Base-by-base conservation (phyloP, 1,284 basidiomycete genomes). In the Takashimella koratensis region DNA sequence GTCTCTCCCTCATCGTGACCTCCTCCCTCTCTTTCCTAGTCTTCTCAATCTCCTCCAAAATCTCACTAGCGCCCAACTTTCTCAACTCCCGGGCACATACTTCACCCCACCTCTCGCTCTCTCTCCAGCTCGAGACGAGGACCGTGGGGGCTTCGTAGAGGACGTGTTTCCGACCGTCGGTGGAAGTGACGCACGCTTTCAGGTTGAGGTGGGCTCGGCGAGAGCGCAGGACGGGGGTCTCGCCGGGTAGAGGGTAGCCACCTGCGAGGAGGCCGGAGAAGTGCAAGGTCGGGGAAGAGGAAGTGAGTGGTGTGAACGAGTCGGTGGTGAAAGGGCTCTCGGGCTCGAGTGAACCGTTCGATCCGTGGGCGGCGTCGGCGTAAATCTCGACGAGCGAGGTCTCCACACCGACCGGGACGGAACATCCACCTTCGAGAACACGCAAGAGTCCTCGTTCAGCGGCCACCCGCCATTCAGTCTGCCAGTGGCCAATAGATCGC, bases 381-480 rank as follows among this genome's bases (percentile, higher is more conserved):
- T 44, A 51, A 20, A 73, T 47, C 55, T 74, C 61, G 47, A 61
- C 52, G 19, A 75, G 55, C 49, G 71, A 73, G 45, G 84, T 86
- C 54, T 82, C 79, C 26, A 91, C 86, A 16, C 95, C 94, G n/a
- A 98, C 93, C 0, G 95, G 96, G 1, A 98, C 92, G 56, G 89
- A 94, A 75, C 96, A 98, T 24, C 94, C 96, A 11, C 96, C 96
- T 74, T 98, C 95, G 49, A 98, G 80, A 36, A 88, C 86, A 36
- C 86, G 81, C 59, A 98, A 79, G 72, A 90, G 86, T 1, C 87
- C 88, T 11, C 95, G 84, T 76, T 99, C 96, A 5, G 90, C 90
- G 20, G 81, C 78, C 65, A 87, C 89, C 51, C 71, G 77, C 84
- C 85, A 88, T 54, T 86, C 81, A 0, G 90, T 91, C 66, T 80